Evolutionary conservation across 2,329 filamentous ascomycete genomes (phyloP), one percentile per base, ranked within the genome.

Genomic region (Penicillium sp.): DNA sequence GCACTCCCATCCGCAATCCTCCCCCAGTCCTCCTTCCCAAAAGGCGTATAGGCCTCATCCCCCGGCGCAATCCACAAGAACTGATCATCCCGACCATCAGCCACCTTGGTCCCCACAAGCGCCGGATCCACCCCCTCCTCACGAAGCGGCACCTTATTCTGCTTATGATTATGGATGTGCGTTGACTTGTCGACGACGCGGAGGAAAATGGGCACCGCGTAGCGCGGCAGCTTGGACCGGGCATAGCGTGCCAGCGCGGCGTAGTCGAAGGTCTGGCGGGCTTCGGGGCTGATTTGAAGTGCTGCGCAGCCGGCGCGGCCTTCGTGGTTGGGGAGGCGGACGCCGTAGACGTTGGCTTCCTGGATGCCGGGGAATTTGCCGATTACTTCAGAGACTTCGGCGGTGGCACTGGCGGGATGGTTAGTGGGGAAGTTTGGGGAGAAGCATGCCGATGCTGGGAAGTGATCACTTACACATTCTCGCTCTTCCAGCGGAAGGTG

Each of bases 191-290:
- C 76, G 22, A 90, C 82, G 17, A 91, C 74, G 0, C 90, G 81
- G 43, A 92, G 68, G 76, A 93, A 93, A 1, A 92, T 76, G 0
- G 90, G 90, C 1, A 93, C 88, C 0, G 90, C 90, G 68, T 92
- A 93, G 62, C 82, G 83, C 0, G 90, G 90, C 22, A 93, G 78
- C 53, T 85, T 81, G 14, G 81, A 79, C 6, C 84, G 82, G 2
- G 82, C 81, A 68, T 88, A 85, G 75, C 73, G 79, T 11, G 90
- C 75, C 10, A 92, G 77, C 0, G 77, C 85, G 10, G 79, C 75
- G 69, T 86, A 90, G 71, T 89, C 82, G 62, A 90, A 89, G 0
- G 62, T 73, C 0, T 75, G 70, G 34, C 77, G 77, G 0, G 78
- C 73, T 0, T 75, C 76, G 1, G 83, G 79, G 4, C 82, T 81